Conservation (phyloP, 768 basidiomycete genomes). For the Macrolepiota albuminosa region DNA sequence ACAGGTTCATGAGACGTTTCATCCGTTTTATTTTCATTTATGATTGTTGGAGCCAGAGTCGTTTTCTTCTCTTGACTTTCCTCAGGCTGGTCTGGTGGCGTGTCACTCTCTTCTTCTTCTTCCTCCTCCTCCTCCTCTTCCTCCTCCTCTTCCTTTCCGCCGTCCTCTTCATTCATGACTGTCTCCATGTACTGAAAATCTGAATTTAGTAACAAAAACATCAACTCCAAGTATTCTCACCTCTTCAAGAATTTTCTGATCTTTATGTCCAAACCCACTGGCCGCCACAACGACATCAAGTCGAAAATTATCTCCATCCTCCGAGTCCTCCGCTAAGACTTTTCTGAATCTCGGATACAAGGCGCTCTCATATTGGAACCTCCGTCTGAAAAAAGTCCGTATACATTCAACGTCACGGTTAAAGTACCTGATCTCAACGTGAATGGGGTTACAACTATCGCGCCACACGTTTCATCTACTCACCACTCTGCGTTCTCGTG, state of each 20-base stretch:
- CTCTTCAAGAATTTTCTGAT: slow-evolving; percentile 80
- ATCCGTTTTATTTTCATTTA: neutral
- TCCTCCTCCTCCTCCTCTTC: slow-evolving; percentile 34
- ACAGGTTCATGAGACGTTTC: neutral
- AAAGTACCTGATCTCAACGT: slow-evolving; percentile 74
- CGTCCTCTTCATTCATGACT: slow-evolving; percentile 31
- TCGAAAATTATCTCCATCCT: slow-evolving; percentile 51
- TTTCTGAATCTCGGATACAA: slow-evolving; percentile 85
- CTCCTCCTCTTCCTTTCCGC: slow-evolving; percentile 25
- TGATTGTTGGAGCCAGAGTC: too few species aligned
- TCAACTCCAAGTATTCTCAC: slow-evolving; percentile 39
- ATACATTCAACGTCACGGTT: slow-evolving; percentile 98
- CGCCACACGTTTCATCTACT: slow-evolving; percentile 19
- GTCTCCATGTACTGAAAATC: slow-evolving; percentile 62
- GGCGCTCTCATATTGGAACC: slow-evolving; percentile 90
- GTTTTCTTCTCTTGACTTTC: neutral
- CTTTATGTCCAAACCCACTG: slow-evolving; percentile 85
- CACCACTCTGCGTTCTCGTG: slow-evolving; percentile 97
- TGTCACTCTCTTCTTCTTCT: slow-evolving; percentile 27
- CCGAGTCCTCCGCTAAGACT: slow-evolving; percentile 38
- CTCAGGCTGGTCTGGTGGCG: neutral
- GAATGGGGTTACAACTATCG: slow-evolving; percentile 6
- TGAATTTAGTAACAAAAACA: slow-evolving; percentile 13
- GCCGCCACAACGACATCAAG: slow-evolving; percentile 92
- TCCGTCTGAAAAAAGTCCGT: slow-evolving; percentile 82